These are phyloP conservation scores for Coprinellus micaceus DNA, from an alignment of 768 basidiomycete genomes.

Conservation along the genomic window DNA sequence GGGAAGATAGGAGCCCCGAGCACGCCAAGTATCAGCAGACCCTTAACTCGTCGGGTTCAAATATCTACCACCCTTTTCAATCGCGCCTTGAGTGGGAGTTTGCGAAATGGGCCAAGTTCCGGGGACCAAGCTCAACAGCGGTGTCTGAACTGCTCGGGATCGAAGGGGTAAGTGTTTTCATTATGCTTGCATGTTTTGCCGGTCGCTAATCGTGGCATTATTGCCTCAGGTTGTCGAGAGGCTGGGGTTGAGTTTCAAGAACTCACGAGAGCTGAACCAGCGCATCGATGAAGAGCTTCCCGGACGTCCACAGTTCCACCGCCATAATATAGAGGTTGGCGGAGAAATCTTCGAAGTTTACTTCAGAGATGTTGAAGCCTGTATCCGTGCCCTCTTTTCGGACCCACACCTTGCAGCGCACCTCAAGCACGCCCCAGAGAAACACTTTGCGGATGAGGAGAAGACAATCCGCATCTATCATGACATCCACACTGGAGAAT, in stretches of 20 bases:
- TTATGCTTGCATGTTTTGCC: background rate
- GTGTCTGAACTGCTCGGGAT: constrained; percentile 25
- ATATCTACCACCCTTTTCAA: too few relatives aligned
- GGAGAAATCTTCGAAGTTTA: constrained; percentile 30
- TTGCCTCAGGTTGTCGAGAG: constrained; percentile 20
- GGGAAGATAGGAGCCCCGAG: too few relatives aligned
- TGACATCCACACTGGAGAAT: constrained; percentile 46
- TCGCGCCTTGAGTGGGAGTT: constrained; percentile 29
- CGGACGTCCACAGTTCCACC: constrained; percentile 20
- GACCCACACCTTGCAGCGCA: constrained; percentile 29
- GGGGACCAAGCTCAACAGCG: constrained; percentile 27
- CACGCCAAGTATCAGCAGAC: too few relatives aligned
- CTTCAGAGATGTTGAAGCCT: constrained; percentile 35
- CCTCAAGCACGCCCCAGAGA: constrained; percentile 32
- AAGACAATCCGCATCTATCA: constrained; percentile 28
- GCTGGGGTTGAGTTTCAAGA: constrained; percentile 25
- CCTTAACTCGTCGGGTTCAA: too few relatives aligned
- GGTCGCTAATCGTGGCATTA: background rate
- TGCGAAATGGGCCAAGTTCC: constrained; percentile 28
- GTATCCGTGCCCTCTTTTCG: constrained; percentile 30
- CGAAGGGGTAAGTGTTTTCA: constrained; percentile 18
- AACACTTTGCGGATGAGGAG: constrained; percentile 30
- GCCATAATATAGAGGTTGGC: constrained; percentile 22
- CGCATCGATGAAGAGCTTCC: constrained; percentile 26
- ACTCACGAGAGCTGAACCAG: constrained; percentile 22